phyloP scores from a whole-genome alignment of 768 basidiomycete genomes.

The Gymnopilus dilepis region DNA sequence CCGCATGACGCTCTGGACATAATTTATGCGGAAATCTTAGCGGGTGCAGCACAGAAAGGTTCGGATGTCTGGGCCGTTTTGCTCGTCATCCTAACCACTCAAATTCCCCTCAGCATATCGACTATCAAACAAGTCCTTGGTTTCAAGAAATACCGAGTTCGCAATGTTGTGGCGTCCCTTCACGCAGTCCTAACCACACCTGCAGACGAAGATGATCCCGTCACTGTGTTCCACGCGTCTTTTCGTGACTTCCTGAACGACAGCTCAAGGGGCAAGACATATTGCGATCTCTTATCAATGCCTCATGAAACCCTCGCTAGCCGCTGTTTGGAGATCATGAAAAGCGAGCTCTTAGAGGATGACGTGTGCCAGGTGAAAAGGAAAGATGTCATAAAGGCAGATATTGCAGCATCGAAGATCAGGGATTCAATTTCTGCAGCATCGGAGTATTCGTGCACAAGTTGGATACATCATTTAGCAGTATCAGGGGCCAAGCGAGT shows the following conservation, averaged over 20 bases:
- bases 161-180: background rate
- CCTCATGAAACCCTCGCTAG: constrained; percentile 12
- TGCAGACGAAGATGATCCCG: constrained; percentile 23
- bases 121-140: background rate
- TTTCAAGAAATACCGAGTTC: background rate
- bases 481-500: background rate
- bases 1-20: background rate
- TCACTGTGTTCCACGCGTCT: constrained; percentile 35
- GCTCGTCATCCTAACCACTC: background rate
- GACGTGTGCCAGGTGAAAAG: constrained; percentile 36
- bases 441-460: constrained; percentile 29
- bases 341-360: constrained; percentile 18
- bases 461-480: constrained; percentile 20
- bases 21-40: background rate
- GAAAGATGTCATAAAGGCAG: constrained; percentile 25
- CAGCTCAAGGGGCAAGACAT: constrained; percentile 22
- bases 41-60: background rate
- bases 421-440: constrained; percentile 23
- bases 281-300: constrained; percentile 12
- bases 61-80: background rate
- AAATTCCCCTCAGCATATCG: background rate
- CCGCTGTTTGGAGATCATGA: constrained; percentile 26
- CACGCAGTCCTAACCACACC: background rate
- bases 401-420: background rate
- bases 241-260: constrained; percentile 39